phyloP scores from a whole-genome alignment of 257 asterid species.

The Phtheirospermum japonicum region DNA sequence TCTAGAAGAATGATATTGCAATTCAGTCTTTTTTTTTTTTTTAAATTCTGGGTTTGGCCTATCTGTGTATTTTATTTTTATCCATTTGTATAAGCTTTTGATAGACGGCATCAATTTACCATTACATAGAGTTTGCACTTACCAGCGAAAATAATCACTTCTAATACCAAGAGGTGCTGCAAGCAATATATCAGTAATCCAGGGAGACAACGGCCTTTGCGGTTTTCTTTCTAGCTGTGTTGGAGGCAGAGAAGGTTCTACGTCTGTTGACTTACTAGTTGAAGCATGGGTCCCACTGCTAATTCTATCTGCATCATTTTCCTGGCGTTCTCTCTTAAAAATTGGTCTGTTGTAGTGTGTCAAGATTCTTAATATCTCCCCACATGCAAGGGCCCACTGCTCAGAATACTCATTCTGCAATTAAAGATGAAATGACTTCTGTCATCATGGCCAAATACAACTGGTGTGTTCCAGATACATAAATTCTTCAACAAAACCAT shows the following conservation, averaged over 20 bases:
- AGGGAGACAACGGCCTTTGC: constrained; percentile 71
- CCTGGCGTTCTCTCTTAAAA: constrained; percentile 51
- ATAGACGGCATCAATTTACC: not conserved
- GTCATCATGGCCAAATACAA: not conserved
- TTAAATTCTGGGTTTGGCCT: not conserved
- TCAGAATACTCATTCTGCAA: constrained; percentile 73
- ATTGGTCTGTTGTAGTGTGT: constrained; percentile 84
- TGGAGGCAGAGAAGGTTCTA: constrained; percentile 40
- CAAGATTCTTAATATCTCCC: constrained; percentile 75
- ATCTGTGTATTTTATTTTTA: not conserved
- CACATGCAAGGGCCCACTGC: constrained; percentile 90
- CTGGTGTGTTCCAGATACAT: too few species aligned
- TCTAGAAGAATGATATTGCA: not conserved
- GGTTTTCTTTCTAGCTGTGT: constrained; percentile 59
- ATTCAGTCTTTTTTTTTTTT: not conserved
- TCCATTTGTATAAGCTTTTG: too few species aligned
- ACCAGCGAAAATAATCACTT: constrained; percentile 92
- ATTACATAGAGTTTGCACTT: constrained; percentile 25
- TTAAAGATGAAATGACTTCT: constrained; percentile 20
- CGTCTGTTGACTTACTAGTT: constrained; percentile 45
- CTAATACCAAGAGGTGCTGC: constrained; percentile 71
- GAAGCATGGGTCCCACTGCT: constrained; percentile 56
- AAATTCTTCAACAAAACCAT: too few species aligned
- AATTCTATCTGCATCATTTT: constrained; percentile 54
- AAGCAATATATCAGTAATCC: constrained; percentile 84